Evolutionary conservation across 2,329 filamentous ascomycete genomes (phyloP), one percentile per base, ranked within the genome.

Genomic region (Cercospora sesami): DNA sequence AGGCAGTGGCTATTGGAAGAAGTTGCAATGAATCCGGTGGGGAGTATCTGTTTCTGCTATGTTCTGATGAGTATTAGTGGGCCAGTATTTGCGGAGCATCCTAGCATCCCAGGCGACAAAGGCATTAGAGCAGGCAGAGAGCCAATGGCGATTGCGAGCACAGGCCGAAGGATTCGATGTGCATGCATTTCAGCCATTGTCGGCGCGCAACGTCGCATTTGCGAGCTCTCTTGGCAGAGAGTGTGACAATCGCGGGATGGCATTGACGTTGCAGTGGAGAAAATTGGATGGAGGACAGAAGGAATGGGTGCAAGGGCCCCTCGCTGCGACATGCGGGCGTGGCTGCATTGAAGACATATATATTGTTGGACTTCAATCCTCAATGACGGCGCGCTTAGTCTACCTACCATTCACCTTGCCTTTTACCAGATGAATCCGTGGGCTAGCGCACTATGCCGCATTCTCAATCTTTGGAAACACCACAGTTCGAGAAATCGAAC

Each of bases 361-460:
- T 72, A 65, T 57, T 57, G 33, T 62, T 8, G 2, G 28, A 28
- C 26, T 28, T 28, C 5, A 3, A 5, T 3, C 5, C 5, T 5
- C 28, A 4, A 28, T 69, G 71, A 68, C 73, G 73, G 73, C 71
- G 74, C 68, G 71, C 72, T 76, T 75, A 72, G 73, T 69, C 72
- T 76, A 75, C 75, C 69, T 71, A 75, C 70, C 73, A 75, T 75
- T 75, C 72, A 75, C 74, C 74, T 76, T 76, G 74, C 74, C 74
- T 76, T 76, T 76, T 76, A 76, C 74, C 74, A 76, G 74, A 75
- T 75, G 72, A 74, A 75, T 75, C 74, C 73, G 73, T 75, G 74
- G 72, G 69, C 66, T 70, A 75, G 72, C 72, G 68, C 74, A 73
- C 60, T 61, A 73, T 55, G 73, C 74, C 70, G 73, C 73, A 68